Evolutionary conservation across 176 grass and related monocot genomes (phyloP).

Genomic region (Eremochloa ophiuroides): DNA sequence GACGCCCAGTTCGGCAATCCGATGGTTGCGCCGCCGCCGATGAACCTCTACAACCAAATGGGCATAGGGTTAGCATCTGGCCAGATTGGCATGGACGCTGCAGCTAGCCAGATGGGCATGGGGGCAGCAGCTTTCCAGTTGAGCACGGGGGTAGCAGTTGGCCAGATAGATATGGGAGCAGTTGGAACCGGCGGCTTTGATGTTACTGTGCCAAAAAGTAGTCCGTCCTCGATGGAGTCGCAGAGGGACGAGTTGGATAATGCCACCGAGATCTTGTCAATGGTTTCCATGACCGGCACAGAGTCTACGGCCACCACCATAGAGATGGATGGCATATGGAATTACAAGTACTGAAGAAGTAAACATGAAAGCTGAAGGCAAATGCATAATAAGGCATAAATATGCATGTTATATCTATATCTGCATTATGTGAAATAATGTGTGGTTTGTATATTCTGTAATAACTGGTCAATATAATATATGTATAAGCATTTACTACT

Average conservation of each 20-base stretch:
- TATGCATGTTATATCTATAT: too few relatives aligned
- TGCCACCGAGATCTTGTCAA: too few relatives aligned
- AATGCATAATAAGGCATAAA: too few relatives aligned
- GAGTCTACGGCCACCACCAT: not conserved
- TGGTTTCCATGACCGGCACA: not conserved
- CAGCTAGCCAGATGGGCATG: not conserved
- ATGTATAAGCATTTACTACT: too few relatives aligned
- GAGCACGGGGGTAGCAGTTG: too few relatives aligned
- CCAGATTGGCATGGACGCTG: not conserved
- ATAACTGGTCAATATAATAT: too few relatives aligned
- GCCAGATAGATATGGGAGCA: too few relatives aligned
- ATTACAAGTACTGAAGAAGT: not conserved
- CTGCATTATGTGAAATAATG: too few relatives aligned
- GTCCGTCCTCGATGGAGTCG: slow-evolving; percentile 21
- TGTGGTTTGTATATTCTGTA: too few relatives aligned
- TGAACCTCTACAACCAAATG: not conserved
- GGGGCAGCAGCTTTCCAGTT: too few relatives aligned
- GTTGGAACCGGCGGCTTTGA: not conserved
- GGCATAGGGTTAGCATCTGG: too few relatives aligned
- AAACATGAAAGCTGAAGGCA: too few relatives aligned
- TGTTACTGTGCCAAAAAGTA: not conserved
- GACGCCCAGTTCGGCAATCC: not conserved
- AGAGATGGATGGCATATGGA: slow-evolving; percentile 14
- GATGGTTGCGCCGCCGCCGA: not conserved
- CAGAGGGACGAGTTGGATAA: not conserved